Conservation (phyloP, 2,329 filamentous ascomycete genomes). For the Fusarium graminum region DNA sequence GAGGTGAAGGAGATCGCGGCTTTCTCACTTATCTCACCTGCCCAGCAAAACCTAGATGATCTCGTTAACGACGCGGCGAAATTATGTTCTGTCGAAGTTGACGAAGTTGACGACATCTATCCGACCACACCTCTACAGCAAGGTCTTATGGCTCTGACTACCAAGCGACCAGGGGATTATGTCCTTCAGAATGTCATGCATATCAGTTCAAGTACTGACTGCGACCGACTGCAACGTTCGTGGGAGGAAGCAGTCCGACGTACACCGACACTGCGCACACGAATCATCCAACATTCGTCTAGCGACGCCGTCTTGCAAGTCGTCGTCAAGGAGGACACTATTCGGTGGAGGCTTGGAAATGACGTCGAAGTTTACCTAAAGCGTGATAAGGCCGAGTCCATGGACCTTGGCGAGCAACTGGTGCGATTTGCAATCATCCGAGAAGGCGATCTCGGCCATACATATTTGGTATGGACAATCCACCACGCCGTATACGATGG, state of each 20-base stretch:
- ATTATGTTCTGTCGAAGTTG: slow-evolving; percentile 1
- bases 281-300: slow-evolving; percentile 14
- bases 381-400: background rate
- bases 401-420: slow-evolving; percentile 4
- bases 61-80: slow-evolving; percentile 1
- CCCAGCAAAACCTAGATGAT: background rate
- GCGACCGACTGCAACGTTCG: background rate
- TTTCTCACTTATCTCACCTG: slow-evolving; percentile 6
- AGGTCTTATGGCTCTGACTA: slow-evolving; percentile 11
- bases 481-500: slow-evolving; percentile 13
- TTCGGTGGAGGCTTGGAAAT: slow-evolving; percentile 1
- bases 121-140: slow-evolving; percentile 19
- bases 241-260: slow-evolving; percentile 8
- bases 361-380: slow-evolving; percentile 4
- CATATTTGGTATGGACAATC: slow-evolving; percentile 8
- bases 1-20: background rate
- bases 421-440: slow-evolving; percentile 7
- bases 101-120: slow-evolving; percentile 5
- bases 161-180: slow-evolving; percentile 11
- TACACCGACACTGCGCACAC: slow-evolving; percentile 11
- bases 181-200: slow-evolving; percentile 6
- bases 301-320: background rate
- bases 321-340: background rate
- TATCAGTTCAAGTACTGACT: background rate
- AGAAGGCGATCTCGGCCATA: background rate